Evolutionary conservation across 805 yeast species (phyloP).

Genomic region (Lachancea fermentati): DNA sequence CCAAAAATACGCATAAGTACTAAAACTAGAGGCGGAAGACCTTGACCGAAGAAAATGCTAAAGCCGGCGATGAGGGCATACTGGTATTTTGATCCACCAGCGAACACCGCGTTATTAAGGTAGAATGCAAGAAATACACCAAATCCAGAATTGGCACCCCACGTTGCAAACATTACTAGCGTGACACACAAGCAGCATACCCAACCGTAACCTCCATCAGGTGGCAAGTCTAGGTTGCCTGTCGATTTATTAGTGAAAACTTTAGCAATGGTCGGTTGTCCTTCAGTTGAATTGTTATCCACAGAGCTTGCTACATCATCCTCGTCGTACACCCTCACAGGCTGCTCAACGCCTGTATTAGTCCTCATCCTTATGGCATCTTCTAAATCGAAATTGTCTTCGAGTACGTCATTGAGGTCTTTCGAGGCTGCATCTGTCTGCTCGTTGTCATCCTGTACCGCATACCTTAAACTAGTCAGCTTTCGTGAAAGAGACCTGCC

Average conservation of each 20-base stretch:
- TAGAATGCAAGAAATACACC: slow-evolving; percentile 60
- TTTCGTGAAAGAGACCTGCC: slow-evolving; percentile 8
- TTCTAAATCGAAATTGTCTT: slow-evolving; percentile 24
- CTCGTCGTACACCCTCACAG: neutral
- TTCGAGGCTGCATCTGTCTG: slow-evolving; percentile 13
- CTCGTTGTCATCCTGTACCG: slow-evolving; percentile 23
- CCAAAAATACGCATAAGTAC: slow-evolving; percentile 47
- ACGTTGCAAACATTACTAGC: slow-evolving; percentile 50
- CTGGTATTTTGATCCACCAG: slow-evolving; percentile 51
- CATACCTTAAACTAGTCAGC: slow-evolving; percentile 16
- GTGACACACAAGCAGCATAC: slow-evolving; percentile 48
- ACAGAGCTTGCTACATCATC: neutral
- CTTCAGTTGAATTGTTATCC: slow-evolving; percentile 2
- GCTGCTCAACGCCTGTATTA: neutral
- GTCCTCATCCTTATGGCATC: slow-evolving; percentile 25
- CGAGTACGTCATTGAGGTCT: slow-evolving; percentile 18
- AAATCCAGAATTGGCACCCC: slow-evolving; percentile 69
- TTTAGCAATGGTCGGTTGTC: slow-evolving; percentile 18
- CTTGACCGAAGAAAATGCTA: slow-evolving; percentile 50
- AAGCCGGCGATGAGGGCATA: slow-evolving; percentile 67
- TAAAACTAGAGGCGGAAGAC: slow-evolving; percentile 52
- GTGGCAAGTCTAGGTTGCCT: slow-evolving; percentile 36
- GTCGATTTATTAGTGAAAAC: slow-evolving; percentile 35
- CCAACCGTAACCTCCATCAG: slow-evolving; percentile 72
- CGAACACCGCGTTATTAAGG: slow-evolving; percentile 43